These are phyloP conservation scores for Globisporangium recalcitrans DNA, from an alignment of 352 stramenopile genomes.

Conservation along the genomic window DNA sequence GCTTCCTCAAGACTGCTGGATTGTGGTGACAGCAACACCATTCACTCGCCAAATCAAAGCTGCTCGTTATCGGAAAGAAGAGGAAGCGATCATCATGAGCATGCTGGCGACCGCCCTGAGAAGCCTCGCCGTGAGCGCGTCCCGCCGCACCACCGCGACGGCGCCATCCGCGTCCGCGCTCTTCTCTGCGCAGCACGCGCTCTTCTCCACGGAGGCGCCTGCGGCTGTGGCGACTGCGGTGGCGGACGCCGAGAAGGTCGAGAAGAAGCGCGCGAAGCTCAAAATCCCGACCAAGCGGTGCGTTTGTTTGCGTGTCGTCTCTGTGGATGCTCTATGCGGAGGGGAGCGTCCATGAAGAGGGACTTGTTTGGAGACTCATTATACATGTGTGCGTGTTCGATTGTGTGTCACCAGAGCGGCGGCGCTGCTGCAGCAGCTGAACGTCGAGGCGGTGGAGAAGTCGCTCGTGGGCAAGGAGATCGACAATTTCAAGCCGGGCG, in stretches of 20 bases:
- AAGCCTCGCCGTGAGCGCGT: constrained; percentile 34
- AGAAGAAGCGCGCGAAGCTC: constrained; percentile 61
- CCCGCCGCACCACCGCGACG: constrained; percentile 15
- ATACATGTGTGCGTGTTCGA: neutral
- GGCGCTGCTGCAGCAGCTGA: constrained; percentile 61
- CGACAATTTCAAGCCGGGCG: constrained; percentile 65
- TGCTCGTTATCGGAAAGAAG: neutral
- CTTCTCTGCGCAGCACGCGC: constrained; percentile 22
- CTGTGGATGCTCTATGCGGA: neutral
- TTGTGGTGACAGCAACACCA: neutral
- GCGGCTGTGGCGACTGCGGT: constrained; percentile 10
- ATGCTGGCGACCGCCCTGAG: constrained; percentile 62
- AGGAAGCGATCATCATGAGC: constrained; percentile 3
- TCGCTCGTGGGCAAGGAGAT: constrained; percentile 58
- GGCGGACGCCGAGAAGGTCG: constrained; percentile 16
- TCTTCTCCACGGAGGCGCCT: constrained; percentile 38
- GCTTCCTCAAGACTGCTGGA: too few species aligned
- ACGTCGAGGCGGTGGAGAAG: constrained; percentile 65
- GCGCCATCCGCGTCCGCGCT: constrained; percentile 18
- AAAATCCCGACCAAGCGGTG: constrained; percentile 76
- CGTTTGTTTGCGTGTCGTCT: constrained; percentile 1
- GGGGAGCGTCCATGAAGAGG: too few species aligned
- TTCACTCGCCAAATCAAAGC: neutral
- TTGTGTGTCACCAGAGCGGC: constrained; percentile 27
- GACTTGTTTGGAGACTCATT: neutral